Evolutionary conservation across 345 rosid genomes (phyloP).

Genomic region (Eucalyptus grandis): DNA sequence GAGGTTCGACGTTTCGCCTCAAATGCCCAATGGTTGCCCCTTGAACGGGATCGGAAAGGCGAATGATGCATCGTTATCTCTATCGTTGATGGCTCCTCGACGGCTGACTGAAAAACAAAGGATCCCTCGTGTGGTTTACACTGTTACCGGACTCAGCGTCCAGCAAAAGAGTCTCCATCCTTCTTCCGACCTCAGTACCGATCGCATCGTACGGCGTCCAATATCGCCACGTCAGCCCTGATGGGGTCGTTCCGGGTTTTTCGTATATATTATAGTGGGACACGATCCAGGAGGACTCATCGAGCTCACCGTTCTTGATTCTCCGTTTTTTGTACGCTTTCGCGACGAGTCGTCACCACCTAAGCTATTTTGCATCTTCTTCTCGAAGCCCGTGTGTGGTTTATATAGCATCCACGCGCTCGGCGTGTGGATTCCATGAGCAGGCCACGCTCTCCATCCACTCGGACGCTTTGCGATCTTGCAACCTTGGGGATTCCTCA

Average conservation of each 20-base stretch:
- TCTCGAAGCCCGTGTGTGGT: not conserved
- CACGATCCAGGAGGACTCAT: not conserved
- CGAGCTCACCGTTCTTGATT: not conserved
- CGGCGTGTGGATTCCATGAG: not conserved
- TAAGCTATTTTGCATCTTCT: not conserved
- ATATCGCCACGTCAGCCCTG: not conserved
- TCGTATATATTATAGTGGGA: not conserved
- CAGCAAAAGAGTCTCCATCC: not conserved
- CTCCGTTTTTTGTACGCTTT: not conserved
- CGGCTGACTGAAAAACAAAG: not conserved
- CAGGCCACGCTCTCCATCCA: not conserved
- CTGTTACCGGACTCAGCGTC: not conserved
- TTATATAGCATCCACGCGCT: not conserved
- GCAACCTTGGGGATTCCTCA: not conserved
- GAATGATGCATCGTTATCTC: not conserved
- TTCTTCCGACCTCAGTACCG: not conserved
- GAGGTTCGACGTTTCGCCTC: not conserved
- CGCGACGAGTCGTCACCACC: not conserved
- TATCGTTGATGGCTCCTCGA: not conserved
- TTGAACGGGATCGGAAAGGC: not conserved
- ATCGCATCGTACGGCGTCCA: not conserved
- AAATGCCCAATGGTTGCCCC: not conserved
- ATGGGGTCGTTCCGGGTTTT: not conserved
- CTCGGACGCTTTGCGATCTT: not conserved
- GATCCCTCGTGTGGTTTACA: not conserved